Evolutionary conservation across 768 basidiomycete genomes (phyloP), one percentile per base, ranked within the genome.

Genomic region (Sporobolomyces phaffii): DNA sequence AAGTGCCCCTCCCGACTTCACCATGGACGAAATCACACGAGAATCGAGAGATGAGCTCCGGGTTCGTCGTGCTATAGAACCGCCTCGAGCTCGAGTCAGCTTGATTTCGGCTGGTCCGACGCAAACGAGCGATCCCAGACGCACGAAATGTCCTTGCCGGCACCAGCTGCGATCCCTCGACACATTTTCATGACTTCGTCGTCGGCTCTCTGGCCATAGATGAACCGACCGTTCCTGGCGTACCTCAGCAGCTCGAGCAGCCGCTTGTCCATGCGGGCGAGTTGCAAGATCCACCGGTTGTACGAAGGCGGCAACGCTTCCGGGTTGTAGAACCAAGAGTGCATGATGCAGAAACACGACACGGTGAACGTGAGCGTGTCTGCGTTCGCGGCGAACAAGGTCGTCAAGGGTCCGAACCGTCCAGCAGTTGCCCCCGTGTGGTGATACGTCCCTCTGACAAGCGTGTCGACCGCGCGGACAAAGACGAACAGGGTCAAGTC

Each of bases 401-500:
- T 29, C 24, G 59, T 24, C 6, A 56, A 0, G 17, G 64, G 44
- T 2, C 62, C 66, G 34, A 31, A 24, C 2, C 49, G 38, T 20
- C 61, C 61, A 2, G 1, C 36, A 15, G 43, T 60, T 36, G 29
- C 43, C 9, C 33, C 53, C 4, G 54, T 62, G 20, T 54, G 38
- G 5, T 47, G 47, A 53, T 72, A 65, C 7, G 57, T 13, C 1
- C 40, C 34, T 1, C 73, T 51, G 5, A 68, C 31, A 29, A 64
- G 18, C 1, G 71, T 63, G 54, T 74, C 73, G 43, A 54, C 57
- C 0, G 68, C 73, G 3, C 73, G 58, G 0, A 74, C 71, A 34
- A 72, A 56, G 41, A 72, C n/a, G 44, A 74, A 72, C 20, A 74
- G 64, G 7, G 73, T 72, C 22, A 74, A 33, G 51, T 72, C 70